Base-by-base conservation (phyloP, 2,329 filamentous ascomycete species). In the Pseudogymnoascus sp. region DNA sequence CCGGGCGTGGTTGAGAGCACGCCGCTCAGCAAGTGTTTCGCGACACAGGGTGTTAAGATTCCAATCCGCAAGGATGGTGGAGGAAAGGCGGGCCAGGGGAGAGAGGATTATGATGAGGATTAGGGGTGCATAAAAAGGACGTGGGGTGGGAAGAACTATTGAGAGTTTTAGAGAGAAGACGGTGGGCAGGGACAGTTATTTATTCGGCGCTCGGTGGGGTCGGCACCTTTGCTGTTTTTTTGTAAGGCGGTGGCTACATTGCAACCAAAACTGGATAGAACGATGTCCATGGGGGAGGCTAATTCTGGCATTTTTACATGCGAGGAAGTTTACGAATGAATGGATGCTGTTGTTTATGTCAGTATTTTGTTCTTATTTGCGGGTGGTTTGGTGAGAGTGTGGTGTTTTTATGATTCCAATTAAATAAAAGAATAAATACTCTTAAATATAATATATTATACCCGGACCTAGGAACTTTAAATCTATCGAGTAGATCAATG, bases 1-100 rank as follows among this genome's bases (percentile, higher is more conserved):
- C 95, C 95, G 0, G 95, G 95, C 43, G 95, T 99, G 1, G 96
- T 96, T 65, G 93, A 98, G 75, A 96, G 90, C 75, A 99, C 95
- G 0, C 78, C 86, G 3, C 79, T 98, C 16, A 97, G 93, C 81
- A 96, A 96, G 76, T 90, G 87, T 67, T 98, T 99, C 77, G 93
- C 95, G 3, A 82, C 85, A 1, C 95, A 99, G 73, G 95, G 95
- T 23, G 96, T 96, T 77, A 97, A 97, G 77, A 97, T 98, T 23
- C 93, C 93, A 0, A 97, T 98, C 63, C 82, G 93, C 21, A 97
- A 97, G 76, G 93, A 97, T 72, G 87, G 89, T 7, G 60, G 36
- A 11, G 36, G 36, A 6, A 61, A 61, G 36, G 39, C 19, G 36
- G 34, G 36, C 4, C 34, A 43, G 10, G 60, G 60, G n/a, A 43